Percentiles rank a stretch among this genome's conserved stretches.
Conservation (phyloP, 805 yeast species). For the Spathaspora sp. region DNA sequence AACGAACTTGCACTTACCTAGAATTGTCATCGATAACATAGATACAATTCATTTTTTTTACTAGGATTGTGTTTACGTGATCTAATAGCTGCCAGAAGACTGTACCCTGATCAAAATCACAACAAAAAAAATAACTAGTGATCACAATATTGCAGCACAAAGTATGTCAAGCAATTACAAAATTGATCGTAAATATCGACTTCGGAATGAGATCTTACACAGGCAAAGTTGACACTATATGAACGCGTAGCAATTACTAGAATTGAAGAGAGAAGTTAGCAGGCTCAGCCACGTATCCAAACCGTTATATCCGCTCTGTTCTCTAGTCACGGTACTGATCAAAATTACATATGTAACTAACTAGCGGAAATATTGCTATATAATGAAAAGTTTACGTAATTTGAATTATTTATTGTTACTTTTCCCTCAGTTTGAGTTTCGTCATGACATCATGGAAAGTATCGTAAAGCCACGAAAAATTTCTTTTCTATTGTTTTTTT, state of each 20-base stretch:
- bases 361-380: neutral
- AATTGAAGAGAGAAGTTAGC: too few relatives aligned
- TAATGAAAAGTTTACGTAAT: neutral
- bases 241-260: too few relatives aligned
- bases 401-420: neutral
- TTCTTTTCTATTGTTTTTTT: neutral
- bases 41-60: neutral
- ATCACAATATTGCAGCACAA: too few relatives aligned
- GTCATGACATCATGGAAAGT: neutral
- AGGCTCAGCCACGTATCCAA: neutral
- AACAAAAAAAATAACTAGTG: neutral
- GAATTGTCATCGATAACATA: neutral
- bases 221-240: too few relatives aligned
- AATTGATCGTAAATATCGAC: too few relatives aligned
- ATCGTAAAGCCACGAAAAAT: neutral
- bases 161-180: too few relatives aligned
- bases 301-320: neutral
- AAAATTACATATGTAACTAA: neutral
- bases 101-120: neutral
- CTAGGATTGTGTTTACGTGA: neutral
- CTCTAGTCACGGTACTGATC: neutral
- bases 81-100: neutral
- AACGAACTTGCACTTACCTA: neutral
- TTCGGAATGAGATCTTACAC: too few relatives aligned
- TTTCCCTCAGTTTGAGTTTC: neutral